Conservation (phyloP, 1,139 yeast genomes). For the Nakaseomyces kungkrabaensis region DNA sequence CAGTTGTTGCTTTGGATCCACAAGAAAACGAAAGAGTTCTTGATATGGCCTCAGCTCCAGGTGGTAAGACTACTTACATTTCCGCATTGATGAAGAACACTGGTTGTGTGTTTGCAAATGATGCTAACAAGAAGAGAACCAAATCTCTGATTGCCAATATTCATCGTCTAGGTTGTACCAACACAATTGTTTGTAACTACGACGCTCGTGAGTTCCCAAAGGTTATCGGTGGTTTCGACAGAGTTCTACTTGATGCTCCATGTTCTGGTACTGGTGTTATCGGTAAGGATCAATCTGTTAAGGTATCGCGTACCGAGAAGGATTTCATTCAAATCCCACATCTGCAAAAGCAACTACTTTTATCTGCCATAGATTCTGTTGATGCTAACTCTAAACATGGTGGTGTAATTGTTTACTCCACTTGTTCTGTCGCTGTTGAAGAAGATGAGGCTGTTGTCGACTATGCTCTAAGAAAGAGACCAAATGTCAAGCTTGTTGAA, state of each 20-base stretch:
- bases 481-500: conserved; percentile 90
- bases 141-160: conserved; percentile 94
- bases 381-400: conserved; percentile 89
- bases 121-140: conserved; percentile 91
- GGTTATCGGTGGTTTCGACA: conserved; percentile 95
- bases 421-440: conserved; percentile 97
- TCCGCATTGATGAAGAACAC: conserved; percentile 97
- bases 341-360: conserved; percentile 82
- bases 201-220: conserved; percentile 98
- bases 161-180: conserved; percentile 92
- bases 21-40: conserved; percentile 89
- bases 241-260: conserved; percentile 94
- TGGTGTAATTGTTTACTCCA: conserved; percentile 91
- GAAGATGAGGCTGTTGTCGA: conserved; percentile 99
- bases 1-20: conserved; percentile 95
- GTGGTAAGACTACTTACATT: conserved; percentile 96
- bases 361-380: conserved; percentile 95
- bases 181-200: conserved; percentile 92
- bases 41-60: conserved; percentile 99
- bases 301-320: conserved; percentile 86
- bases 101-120: conserved; percentile 95
- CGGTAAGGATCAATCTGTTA: conserved; percentile 93
- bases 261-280: conserved; percentile 99
- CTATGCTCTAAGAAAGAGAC: conserved; percentile 91
- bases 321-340: conserved; percentile 97